These are phyloP conservation scores for Yamadazyma jaroonii DNA, from an alignment of 1,139 yeast species.

Conservation along the genomic window DNA sequence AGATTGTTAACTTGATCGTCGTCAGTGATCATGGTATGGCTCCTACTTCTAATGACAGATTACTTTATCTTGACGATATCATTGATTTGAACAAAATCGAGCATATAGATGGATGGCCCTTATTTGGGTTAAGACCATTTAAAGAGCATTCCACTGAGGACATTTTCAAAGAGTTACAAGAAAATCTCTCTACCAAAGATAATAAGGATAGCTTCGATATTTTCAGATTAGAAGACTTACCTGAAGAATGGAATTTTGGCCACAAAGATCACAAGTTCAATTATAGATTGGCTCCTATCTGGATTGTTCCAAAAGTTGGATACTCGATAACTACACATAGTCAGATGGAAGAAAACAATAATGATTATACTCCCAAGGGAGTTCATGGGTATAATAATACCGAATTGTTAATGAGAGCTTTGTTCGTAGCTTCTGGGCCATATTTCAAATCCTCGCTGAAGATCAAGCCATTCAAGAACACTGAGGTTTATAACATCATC, in stretches of 20 bases:
- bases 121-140: slow-evolving; percentile 69
- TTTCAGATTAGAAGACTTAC: slow-evolving; percentile 57
- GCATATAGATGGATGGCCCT: slow-evolving; percentile 86
- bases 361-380: slow-evolving; percentile 64
- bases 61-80: slow-evolving; percentile 67
- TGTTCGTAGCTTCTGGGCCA: slow-evolving; percentile 81
- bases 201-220: slow-evolving; percentile 23
- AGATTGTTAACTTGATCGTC: slow-evolving; percentile 68
- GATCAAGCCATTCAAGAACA: slow-evolving; percentile 66
- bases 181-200: slow-evolving; percentile 23
- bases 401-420: slow-evolving; percentile 77
- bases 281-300: slow-evolving; percentile 74
- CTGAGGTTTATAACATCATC: slow-evolving; percentile 69
- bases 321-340: slow-evolving; percentile 68
- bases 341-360: slow-evolving; percentile 48
- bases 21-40: slow-evolving; percentile 96
- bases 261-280: slow-evolving; percentile 47
- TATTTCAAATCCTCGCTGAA: slow-evolving; percentile 47
- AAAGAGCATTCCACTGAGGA: slow-evolving; percentile 23
- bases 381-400: slow-evolving; percentile 83
- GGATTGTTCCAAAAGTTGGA: slow-evolving; percentile 83
- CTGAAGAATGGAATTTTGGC: slow-evolving; percentile 66
- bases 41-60: slow-evolving; percentile 67
- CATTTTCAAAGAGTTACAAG: slow-evolving; percentile 17
- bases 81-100: slow-evolving; percentile 54